Base-by-base conservation (phyloP, 768 basidiomycete genomes). In the Suillus plorans region DNA sequence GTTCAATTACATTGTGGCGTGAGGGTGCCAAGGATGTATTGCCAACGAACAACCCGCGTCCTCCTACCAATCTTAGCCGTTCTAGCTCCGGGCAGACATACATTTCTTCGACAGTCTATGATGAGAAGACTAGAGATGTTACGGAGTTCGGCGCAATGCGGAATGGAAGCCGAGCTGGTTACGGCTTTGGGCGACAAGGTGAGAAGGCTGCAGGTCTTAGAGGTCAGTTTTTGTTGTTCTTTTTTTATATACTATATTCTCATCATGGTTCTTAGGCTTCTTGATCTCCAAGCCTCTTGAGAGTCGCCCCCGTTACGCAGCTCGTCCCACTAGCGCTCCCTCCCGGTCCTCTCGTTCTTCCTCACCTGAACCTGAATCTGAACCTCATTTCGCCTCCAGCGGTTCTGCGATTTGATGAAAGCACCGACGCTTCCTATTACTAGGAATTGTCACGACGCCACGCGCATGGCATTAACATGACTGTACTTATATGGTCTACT, bases 151-250 rank as follows among this genome's bases (percentile, higher is more conserved):
- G 69, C 62, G 65, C 67, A 0, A 53, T 56, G 37, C 68, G 71
- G 41, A 68, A 66, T 64, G 65, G 20, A 31, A 76, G 68, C 66
- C 85, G 83, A 71, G 77, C 81, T 60, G 86, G 88, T 13, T 85
- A 87, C 67, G 91, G 92, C n/a, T 94, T 94, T 69, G 91, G 92
- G 45, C 82, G 87, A 65, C 89, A 90, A 69, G 91, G 86, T 5
- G 89, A 93, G 77, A 90, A 89, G 76, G 83, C 84, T 61, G 90
- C 89, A 12, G 86, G 80, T 10, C 75, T 86, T 69, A 85, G 80
- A 71, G 90, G 90, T 77, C 63, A 39, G 74, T 74, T 65, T 44
- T 6, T 16, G 9, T 28, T 41, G 9, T 41, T 39, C 41, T 16
- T 16, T 28, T 18, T 28, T 1, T 28, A 28, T 5, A 5, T 20